Evolutionary conservation across 2,329 filamentous ascomycete genomes (phyloP).

Genomic region (Aspergillus costaricaensis): DNA sequence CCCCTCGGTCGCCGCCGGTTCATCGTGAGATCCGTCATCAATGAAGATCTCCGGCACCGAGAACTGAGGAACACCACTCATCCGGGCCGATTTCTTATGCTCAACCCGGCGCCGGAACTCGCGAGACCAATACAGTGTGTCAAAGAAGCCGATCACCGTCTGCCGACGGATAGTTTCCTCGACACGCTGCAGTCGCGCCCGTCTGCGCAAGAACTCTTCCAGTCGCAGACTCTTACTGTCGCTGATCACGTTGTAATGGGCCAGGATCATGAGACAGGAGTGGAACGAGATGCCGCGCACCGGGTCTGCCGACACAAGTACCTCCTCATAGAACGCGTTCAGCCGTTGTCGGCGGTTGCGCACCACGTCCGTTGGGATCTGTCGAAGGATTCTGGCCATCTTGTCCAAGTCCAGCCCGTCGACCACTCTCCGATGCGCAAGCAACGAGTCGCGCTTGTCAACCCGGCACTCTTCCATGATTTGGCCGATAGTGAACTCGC

Average conservation of each 20-base stretch:
- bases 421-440: slow-evolving; percentile 42
- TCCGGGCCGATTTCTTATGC: slow-evolving; percentile 70
- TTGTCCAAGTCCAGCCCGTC: slow-evolving; percentile 70
- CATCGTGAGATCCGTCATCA: slow-evolving; percentile 66
- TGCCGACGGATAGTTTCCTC: slow-evolving; percentile 91
- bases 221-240: slow-evolving; percentile 94
- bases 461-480: slow-evolving; percentile 82
- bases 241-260: slow-evolving; percentile 98
- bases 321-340: slow-evolving; percentile 96
- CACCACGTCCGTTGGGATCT: slow-evolving; percentile 74
- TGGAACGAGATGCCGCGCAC: slow-evolving; percentile 91
- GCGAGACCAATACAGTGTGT: slow-evolving; percentile 84
- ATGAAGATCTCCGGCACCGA: slow-evolving; percentile 88
- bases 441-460: slow-evolving; percentile 52
- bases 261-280: slow-evolving; percentile 88
- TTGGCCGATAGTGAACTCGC: slow-evolving; percentile 80
- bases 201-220: slow-evolving; percentile 89
- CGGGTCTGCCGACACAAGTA: slow-evolving; percentile 87
- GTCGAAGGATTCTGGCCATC: slow-evolving; percentile 70
- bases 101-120: slow-evolving; percentile 76
- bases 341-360: slow-evolving; percentile 74
- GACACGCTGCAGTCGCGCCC: slow-evolving; percentile 86
- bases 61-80: slow-evolving; percentile 76
- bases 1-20: slow-evolving; percentile 23
- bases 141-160: slow-evolving; percentile 91